Base-by-base conservation (phyloP, 2,329 filamentous ascomycete genomes). In the Rosellinia necatrix region DNA sequence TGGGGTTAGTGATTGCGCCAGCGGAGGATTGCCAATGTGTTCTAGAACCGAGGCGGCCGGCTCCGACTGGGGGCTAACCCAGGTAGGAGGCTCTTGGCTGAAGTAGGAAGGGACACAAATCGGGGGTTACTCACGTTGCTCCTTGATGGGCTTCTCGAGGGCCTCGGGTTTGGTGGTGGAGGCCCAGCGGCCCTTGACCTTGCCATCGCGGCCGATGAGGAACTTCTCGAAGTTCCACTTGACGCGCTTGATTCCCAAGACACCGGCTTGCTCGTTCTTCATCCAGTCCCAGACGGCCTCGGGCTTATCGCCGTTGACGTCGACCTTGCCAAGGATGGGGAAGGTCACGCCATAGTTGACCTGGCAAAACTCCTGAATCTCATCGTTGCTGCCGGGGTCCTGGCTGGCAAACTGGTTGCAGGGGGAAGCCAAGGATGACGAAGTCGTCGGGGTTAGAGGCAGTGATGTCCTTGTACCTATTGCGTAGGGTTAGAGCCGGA, bases 161-260 rank as follows among this genome's bases (percentile, higher is more conserved):
- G 76, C 75, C 78, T 93, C 91, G 1, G 94, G 94, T 81, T 92
- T 94, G 58, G 89, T 91, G 15, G 86, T 89, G 74, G 90, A 93
- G 29, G 91, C 90, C 91, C 92, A 99, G 63, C 94, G 81, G 24
- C 83, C 83, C 76, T 90, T 89, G 66, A 97, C 91, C 76, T 88
- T 83, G 22, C 94, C 94, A 74, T 97, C 91, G 60, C 85, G 83
- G 58, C 88, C 89, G 63, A 99, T 80, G 62, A 99, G 78, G 77
- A 97, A 99, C 84, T 99, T 99, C 76, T 99, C 94, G 79, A 97
- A 99, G 78, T 99, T 99, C 94, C 94, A 99, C 88, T 97, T 97
- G 68, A 99, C 81, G 60, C 87, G 77, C 87, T 96, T 93, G 70
- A 97, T 73, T 17, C 94, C 94, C 77, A 97, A 77, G 53, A 97